A percentile compares a stretch with the other conserved stretches of the same genome.
These are phyloP conservation scores for Isabelozyma rhagii DNA, from an alignment of 805 yeast genomes.

Conservation along the genomic window DNA sequence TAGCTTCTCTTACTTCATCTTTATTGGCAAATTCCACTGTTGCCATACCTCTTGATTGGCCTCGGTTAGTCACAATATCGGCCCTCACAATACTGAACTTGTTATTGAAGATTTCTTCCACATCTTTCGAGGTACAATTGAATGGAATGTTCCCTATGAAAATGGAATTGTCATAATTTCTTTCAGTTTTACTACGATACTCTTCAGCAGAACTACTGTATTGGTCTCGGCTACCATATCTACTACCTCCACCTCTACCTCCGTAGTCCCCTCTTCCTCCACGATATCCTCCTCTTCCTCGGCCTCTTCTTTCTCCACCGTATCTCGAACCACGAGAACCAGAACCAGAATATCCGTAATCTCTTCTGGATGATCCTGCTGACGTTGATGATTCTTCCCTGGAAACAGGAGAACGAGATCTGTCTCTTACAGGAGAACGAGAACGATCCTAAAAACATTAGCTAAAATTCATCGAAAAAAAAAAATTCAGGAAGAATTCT, in stretches of 20 bases:
- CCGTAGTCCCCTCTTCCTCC: conserved; percentile 12
- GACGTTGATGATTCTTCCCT: conserved; percentile 8
- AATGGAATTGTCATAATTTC: conserved; percentile 66
- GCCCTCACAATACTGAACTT: conserved; percentile 63
- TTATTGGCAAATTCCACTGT: conserved; percentile 76
- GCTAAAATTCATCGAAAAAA: conserved; percentile 8
- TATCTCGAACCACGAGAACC: conserved; percentile 17
- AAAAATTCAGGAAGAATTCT: not conserved
- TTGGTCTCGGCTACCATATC: conserved; percentile 14
- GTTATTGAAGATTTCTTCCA: conserved; percentile 56
- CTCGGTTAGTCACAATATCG: conserved; percentile 74
- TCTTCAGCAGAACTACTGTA: conserved; percentile 27
- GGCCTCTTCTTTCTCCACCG: conserved; percentile 4
- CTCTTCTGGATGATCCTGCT: conserved; percentile 34
- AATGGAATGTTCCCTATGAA: conserved; percentile 75
- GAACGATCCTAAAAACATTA: conserved; percentile 30
- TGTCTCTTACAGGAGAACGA: conserved; percentile 30
- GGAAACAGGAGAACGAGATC: conserved; percentile 38
- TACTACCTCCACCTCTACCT: conserved; percentile 13
- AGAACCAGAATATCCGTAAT: conserved; percentile 20
- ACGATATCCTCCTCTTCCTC: conserved; percentile 16
- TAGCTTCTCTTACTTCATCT: conserved; percentile 70
- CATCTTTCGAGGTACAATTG: conserved; percentile 55
- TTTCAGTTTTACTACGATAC: conserved; percentile 33
- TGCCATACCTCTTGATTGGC: conserved; percentile 86